phyloP scores from a whole-genome alignment of 129 eudicot species.

The Arctium minus region DNA sequence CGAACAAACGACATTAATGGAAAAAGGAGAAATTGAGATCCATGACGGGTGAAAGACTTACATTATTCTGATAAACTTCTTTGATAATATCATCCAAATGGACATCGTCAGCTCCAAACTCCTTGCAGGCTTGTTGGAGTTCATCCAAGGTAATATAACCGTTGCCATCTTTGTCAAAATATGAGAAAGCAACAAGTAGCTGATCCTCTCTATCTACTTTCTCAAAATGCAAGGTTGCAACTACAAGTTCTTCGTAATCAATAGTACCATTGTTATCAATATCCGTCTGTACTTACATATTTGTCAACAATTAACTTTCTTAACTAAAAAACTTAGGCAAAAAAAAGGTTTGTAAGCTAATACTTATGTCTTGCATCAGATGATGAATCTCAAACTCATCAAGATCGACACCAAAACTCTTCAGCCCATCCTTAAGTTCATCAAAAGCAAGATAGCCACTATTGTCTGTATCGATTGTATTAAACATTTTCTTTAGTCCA shows the following conservation, averaged over 20 bases:
- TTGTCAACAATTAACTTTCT: neutral
- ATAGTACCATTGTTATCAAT: constrained; percentile 63
- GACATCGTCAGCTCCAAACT: no score
- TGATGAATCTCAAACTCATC: no score
- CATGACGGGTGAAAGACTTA: constrained; percentile 2
- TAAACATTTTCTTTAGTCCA: constrained; percentile 59
- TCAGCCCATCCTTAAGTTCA: no score
- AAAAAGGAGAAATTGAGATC: neutral
- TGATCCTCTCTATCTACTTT: constrained; percentile 51
- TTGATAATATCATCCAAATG: no score
- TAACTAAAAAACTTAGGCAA: neutral
- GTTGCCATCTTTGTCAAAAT: no score
- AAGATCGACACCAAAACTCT: no score
- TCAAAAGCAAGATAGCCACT: no score
- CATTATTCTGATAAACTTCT: no score
- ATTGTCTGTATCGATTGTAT: constrained; percentile 53
- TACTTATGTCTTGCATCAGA: constrained; percentile 4
- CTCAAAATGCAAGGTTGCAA: constrained; percentile 61
- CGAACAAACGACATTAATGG: neutral
- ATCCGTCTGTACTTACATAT: constrained; percentile 47
- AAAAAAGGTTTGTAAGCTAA: neutral
- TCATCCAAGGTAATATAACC: no score
- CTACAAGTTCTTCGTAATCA: constrained; percentile 64
- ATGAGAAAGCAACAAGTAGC: no score
- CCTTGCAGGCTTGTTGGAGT: no score